Base-by-base conservation (phyloP, 257 asterid genomes). In the Solanum peruvianum region DNA sequence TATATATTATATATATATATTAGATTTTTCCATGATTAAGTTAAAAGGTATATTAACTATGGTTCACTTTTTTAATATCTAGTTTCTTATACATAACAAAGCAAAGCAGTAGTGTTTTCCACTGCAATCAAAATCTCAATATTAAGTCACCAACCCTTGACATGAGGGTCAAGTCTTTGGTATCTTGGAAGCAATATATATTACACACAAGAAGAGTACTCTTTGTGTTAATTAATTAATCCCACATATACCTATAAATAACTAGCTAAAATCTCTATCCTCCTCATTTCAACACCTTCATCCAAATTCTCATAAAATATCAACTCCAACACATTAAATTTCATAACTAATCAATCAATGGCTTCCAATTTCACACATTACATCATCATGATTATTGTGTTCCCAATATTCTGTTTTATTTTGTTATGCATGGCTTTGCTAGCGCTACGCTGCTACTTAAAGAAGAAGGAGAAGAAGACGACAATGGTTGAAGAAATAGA, bases 111-210 rank as follows among this genome's bases (percentile, higher is more conserved):
- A 71, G 83, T 87, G 89, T 71, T 70, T 83, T 83, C 76, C 77
- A 87, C 77, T 83, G 37, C 89, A 87, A 87, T 83, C 89, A 83
- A 87, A 82, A 83, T 69, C 37, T 37, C 52, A 42, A 86, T 9
- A 29, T 33, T 35, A 64, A 66, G 77, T 86, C 78, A 25, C 72
- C 62, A 3, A 75, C 70, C 87, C 93, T 92, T 91, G 77, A 87
- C 85, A 91, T 89, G 87, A 73, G 91, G 89, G 91, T 66, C 88
- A 91, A 91, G 95, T 91, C 87, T 88, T 85, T 37, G 87, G 23
- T 89, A 88, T 87, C 95, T 89, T 91, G 83, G 89, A 93, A 93
- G 94, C 93, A 91, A 83, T 45, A 45, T 42, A 88, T 86, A 89
- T 67, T 67, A 41, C 64, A 56, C 23, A 20, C 88, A 82, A 88